Percentiles rank a stretch among this genome's conserved stretches.
Conservation (phyloP, 2,329 filamentous ascomycete genomes). For the Magnaporthiopsis incrustans region DNA sequence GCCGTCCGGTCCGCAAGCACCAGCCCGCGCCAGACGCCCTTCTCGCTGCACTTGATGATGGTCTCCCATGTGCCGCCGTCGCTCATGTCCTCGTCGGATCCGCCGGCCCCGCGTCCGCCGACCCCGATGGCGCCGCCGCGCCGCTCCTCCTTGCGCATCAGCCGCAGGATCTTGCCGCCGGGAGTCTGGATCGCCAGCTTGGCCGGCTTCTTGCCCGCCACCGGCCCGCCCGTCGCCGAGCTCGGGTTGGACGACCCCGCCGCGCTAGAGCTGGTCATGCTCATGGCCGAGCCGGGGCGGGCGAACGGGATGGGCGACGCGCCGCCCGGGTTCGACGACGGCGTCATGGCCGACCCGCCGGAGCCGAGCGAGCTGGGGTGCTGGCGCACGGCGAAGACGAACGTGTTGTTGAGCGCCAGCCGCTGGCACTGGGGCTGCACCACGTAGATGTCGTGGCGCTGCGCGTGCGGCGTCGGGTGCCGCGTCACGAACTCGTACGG, state of each 20-base stretch:
- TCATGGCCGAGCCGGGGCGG: slow-evolving; percentile 55
- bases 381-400: slow-evolving; percentile 92
- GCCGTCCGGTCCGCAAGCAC: slow-evolving; percentile 78
- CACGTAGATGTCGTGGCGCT: slow-evolving; percentile 93
- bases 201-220: slow-evolving; percentile 70
- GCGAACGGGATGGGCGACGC: slow-evolving; percentile 53
- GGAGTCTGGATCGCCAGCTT: slow-evolving; percentile 94
- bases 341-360: slow-evolving; percentile 28
- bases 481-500: slow-evolving; percentile 87
- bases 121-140: slow-evolving; percentile 42
- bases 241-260: slow-evolving; percentile 47
- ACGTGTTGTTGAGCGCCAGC: slow-evolving; percentile 91
- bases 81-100: slow-evolving; percentile 46
- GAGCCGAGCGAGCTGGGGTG: slow-evolving; percentile 57
- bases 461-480: slow-evolving; percentile 95
- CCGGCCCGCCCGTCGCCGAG: slow-evolving; percentile 28
- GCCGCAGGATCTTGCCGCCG: slow-evolving; percentile 83
- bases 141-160: slow-evolving; percentile 68
- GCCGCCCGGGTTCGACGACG: slow-evolving; percentile 38
- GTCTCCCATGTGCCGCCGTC: slow-evolving; percentile 80
- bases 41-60: slow-evolving; percentile 82
- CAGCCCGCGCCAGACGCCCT: slow-evolving; percentile 71
- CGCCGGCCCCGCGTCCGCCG: slow-evolving; percentile 28
- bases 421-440: slow-evolving; percentile 88
- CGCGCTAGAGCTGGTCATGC: slow-evolving; percentile 52